Evolutionary conservation across 2,329 filamentous ascomycete genomes (phyloP), one percentile per base, ranked within the genome.

Genomic region (Graphilbum fragrans): DNA sequence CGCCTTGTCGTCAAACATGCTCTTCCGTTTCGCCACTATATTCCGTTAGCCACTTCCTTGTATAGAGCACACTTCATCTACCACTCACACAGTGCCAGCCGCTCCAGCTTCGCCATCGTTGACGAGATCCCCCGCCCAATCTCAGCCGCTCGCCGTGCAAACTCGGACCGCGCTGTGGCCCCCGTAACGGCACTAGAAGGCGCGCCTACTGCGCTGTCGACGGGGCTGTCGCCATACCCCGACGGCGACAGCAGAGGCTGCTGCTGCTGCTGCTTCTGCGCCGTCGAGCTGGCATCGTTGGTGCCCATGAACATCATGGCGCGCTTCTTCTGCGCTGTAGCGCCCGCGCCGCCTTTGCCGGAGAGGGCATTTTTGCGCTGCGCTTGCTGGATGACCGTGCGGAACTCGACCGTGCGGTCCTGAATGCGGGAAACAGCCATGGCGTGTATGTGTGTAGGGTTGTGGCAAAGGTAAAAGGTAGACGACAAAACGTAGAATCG

Each of bases 371-470:
- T 79, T 49, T 80, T 76, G 56, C 81, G 83, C 63, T 94, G 86
- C 39, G 86, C 84, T 58, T 94, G 86, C 36, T 76, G 70, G 47
- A 96, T 77, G 55, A 96, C 93, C 49, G 87, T 84, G 59, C 81
- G 82, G 72, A 98, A 98, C 71, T 98, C 92, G 57, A 79, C 74
- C 44, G 92, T 98, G 57, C 92, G 86, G 67, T 98, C 92, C 69
- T 98, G 92, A 60, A 96, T 94, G 39, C 87, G 90, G 46, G 71
- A 59, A 56, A 77, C 70, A 43, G 75, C 74, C 77, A 81, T 81
- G 29, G 22, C 25, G 17, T n/a, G n/a, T n/a, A n/a, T n/a, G n/a
- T n/a, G n/a, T n/a, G n/a, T n/a, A n/a, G n/a, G 18, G 19, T 35
- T 35, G 18, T 19, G 8, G 25, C 25, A 29, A 18, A 2, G 5